Evolutionary conservation across 495 filamentous ascomycete species (phyloP).

Genomic region (Penicillium atrosanguineum): DNA sequence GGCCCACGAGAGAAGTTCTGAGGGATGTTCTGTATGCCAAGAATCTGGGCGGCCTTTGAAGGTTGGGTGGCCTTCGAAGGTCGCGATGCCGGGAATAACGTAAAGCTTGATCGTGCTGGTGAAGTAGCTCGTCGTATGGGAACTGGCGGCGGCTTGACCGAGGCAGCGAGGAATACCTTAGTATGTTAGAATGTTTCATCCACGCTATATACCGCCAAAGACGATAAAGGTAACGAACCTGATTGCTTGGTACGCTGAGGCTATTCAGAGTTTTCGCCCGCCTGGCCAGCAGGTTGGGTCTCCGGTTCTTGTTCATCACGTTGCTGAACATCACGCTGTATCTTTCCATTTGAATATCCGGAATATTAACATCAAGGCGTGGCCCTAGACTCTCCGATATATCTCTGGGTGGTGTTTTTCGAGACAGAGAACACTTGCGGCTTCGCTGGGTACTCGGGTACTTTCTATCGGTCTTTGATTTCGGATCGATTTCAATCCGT

Average conservation of each 20-base stretch:
- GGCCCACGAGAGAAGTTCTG: conserved; percentile 40
- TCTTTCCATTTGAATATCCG: conserved; percentile 74
- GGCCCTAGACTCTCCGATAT: conserved; percentile 13
- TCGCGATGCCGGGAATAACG: conserved; percentile 59
- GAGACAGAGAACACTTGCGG: conserved; percentile 18
- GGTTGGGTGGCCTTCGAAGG: conserved; percentile 37
- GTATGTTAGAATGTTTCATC: not conserved
- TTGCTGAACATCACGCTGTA: conserved; percentile 94
- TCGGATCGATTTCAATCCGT: conserved; percentile 20
- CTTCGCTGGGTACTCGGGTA: conserved; percentile 5
- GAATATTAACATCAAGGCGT: conserved; percentile 75
- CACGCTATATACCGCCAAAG: not conserved
- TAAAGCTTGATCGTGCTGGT: conserved; percentile 55
- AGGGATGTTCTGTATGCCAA: conserved; percentile 33
- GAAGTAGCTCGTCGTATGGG: conserved; percentile 56
- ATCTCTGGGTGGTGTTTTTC: conserved; percentile 11
- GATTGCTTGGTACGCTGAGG: conserved; percentile 47
- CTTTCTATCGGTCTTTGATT: not conserved
- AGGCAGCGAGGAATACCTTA: conserved; percentile 20
- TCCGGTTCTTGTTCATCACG: conserved; percentile 54
- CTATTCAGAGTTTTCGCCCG: conserved; percentile 68
- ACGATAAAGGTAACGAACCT: conserved; percentile 21
- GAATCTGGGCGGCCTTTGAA: conserved; percentile 36
- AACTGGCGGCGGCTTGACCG: conserved; percentile 19
- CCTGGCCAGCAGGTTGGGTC: conserved; percentile 55